Evolutionary conservation across 1,284 basidiomycete genomes (phyloP).

Genomic region (Naganishia sp.): DNA sequence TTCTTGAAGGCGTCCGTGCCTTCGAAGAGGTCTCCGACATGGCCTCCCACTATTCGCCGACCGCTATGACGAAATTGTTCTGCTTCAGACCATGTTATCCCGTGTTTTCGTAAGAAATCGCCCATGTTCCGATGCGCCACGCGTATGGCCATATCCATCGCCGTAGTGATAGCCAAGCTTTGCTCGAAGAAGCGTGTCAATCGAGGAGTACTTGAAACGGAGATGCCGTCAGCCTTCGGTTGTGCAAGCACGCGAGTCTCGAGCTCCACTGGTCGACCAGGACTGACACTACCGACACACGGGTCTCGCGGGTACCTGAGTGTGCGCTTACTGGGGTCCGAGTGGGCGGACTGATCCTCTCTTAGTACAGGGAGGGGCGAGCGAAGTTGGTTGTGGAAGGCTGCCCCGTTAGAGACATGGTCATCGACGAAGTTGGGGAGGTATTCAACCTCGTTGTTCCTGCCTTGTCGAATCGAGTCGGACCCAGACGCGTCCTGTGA

Average conservation of each 20-base stretch:
- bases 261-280: neutral
- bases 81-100: neutral
- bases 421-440: too few relatives aligned
- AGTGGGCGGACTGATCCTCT: too few relatives aligned
- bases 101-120: neutral
- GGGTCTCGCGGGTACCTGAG: neutral
- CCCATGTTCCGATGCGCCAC: neutral
- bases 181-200: constrained; percentile 1
- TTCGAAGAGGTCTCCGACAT: constrained; percentile 9
- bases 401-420: too few relatives aligned
- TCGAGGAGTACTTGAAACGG: neutral
- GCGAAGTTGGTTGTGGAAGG: too few relatives aligned
- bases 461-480: too few relatives aligned
- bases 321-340: neutral
- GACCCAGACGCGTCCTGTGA: too few relatives aligned
- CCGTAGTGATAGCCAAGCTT: constrained; percentile 14
- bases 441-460: too few relatives aligned
- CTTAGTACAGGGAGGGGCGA: too few relatives aligned
- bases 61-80: constrained; percentile 7
- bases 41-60: neutral
- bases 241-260: neutral
- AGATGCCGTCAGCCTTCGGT: neutral
- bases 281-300: neutral
- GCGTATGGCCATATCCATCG: constrained; percentile 10
- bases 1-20: constrained; percentile 19